Evolutionary conservation across 2,329 filamentous ascomycete species (phyloP), one percentile per base, ranked within the genome.

Genomic region (Cadophora sp.): DNA sequence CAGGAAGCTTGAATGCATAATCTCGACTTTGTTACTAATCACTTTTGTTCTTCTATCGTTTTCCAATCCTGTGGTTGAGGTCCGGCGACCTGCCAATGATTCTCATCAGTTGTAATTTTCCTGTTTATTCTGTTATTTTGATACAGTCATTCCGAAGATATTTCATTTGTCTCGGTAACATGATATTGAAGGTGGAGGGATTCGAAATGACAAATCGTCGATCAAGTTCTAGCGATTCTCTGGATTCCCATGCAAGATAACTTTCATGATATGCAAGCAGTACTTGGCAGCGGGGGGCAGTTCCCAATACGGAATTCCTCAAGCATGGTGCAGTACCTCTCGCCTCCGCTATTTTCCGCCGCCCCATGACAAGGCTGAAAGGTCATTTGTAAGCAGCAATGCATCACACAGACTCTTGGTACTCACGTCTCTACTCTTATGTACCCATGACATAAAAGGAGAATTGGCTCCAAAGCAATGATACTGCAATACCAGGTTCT

Each of bases 321-420:
- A 56, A 56, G n/a, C 30, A 39, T 20, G 9, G 20, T 56, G 53
- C 53, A 56, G n/a, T 20, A 8, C 20, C 5, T 20, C 18, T 22
- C 53, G 53, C 53, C 18, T 22, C 33, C 18, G 18, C 27, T 18
- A 24, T 3, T n/a, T 33, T n/a, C 30, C 30, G 30, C 33, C 53
- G 22, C 53, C 33, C 53, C 18, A 36, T n/a, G 33, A n/a, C 33
- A 39, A 56, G 30, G 53, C 30, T 56, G 50, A 56, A 20, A 22
- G 5, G n/a, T 22, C 33, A 14, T 56, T 56, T 56, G 53, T 56
- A 18, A 56, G 27, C 53, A n/a, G 27, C 11, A 13, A 39, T 39
- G 16, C 3, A 8, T 14, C 30, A 39, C 8, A 48, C 8, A 48
- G 20, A 24, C 7, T 22, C 47, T 24, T 48, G 20, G 47, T 48